Base-by-base conservation (phyloP, 176 grass and related monocot genomes). In the Eremochloa ophiuroides region DNA sequence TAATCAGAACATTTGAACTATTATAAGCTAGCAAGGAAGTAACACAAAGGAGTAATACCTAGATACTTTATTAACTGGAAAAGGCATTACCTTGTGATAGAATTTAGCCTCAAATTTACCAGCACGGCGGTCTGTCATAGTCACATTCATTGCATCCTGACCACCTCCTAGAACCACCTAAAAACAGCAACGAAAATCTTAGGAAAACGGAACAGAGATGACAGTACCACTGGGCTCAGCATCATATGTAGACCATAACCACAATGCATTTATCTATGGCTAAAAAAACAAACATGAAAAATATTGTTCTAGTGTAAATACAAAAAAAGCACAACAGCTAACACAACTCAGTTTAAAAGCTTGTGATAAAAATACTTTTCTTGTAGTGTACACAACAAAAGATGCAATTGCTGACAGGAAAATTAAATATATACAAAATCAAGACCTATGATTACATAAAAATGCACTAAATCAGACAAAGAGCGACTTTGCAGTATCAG, bases 101-200 rank as follows among this genome's bases (percentile, higher is more conserved):
- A 93, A 98, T 78, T 95, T 95, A 33, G 95, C 95, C 82, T 98
- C 92, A 42, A 98, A 98, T 85, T 98, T 98, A 38, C 92, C 92
- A 16, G 92, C 95, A 69, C 86, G 88, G 5, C 84, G 86, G 37
- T 94, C 95, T 13, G 90, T 93, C 80, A 88, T 94, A 22, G 88
- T 98, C 62, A 98, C 90, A 76, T 95, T 89, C 76, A 88, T 87
- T 62, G 92, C 92, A 15, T 95, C 95, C 34, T 94, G 90, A 42
- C 90, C 90, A 76, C 95, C 88, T 73, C 92, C 92, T 83, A 98
- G 85, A 60, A 98, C 95, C 73, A 98, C 95, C 92, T 94, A 86
- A 69, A 63, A 51, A 60, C 7, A 82, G 7, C 80, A 84, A 71
- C 28, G 20, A 15, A 3, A 70, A 58, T 1, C 1, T 43, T 20